Evolutionary conservation across 371 early-diverging fungal genomes (phyloP).

Genomic region (Scutellospora calospora): DNA sequence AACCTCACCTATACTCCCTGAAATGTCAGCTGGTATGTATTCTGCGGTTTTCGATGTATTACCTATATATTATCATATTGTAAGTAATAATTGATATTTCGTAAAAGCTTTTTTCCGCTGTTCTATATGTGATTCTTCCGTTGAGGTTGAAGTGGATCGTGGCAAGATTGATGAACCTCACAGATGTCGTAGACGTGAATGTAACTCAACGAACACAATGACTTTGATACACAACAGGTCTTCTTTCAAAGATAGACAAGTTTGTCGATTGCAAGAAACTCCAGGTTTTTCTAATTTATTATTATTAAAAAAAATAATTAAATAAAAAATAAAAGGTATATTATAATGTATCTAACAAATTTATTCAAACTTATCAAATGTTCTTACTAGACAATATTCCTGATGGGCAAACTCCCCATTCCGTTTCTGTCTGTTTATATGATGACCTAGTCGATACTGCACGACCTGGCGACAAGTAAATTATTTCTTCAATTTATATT

Average conservation of each 20-base stretch:
- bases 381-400: constrained; percentile 85
- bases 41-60: too few relatives aligned
- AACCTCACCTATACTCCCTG: constrained; percentile 94
- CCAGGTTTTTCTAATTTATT: constrained; percentile 66
- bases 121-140: constrained; percentile 83
- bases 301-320: too few relatives aligned
- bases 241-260: constrained; percentile 96
- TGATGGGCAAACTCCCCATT: constrained; percentile 99
- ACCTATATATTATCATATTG: background rate
- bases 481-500: too few relatives aligned
- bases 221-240: constrained; percentile 94
- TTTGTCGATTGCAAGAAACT: constrained; percentile 97
- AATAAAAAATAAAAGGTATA: too few relatives aligned
- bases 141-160: constrained; percentile 88
- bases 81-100: constrained; percentile 3
- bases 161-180: constrained; percentile 95
- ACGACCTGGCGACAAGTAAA: constrained; percentile 95
- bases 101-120: constrained; percentile 89
- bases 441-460: constrained; percentile 96
- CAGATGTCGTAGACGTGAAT: constrained; percentile 84
- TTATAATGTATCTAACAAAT: too few relatives aligned
- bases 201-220: constrained; percentile 85
- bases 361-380: too few relatives aligned
- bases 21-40: constrained; percentile 79
- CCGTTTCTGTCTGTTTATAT: constrained; percentile 91